phyloP scores from a whole-genome alignment of 306 rosid species.

The Inga laurina region DNA sequence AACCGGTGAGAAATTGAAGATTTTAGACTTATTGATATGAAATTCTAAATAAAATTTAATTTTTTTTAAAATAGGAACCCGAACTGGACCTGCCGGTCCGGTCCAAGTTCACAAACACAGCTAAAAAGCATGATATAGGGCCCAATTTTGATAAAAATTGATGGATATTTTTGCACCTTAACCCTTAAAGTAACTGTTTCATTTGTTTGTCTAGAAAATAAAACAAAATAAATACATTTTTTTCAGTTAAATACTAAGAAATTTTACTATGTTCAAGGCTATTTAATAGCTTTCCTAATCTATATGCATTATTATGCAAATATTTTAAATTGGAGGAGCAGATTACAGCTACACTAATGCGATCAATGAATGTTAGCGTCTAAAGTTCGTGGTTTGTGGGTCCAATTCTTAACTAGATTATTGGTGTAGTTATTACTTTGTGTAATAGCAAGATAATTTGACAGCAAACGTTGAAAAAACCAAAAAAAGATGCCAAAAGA shows the following conservation, averaged over 20 bases:
- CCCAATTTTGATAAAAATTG: too few relatives aligned
- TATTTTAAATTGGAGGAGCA: neutral
- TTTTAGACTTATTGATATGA: too few relatives aligned
- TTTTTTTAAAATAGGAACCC: too few relatives aligned
- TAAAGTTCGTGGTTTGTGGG: neutral
- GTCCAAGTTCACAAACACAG: too few relatives aligned
- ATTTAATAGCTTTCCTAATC: neutral
- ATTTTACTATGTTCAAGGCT: neutral
- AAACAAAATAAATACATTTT: too few relatives aligned
- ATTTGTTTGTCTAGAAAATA: too few relatives aligned
- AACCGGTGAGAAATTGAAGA: too few relatives aligned
- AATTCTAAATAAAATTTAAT: too few relatives aligned
- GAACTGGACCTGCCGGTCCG: too few relatives aligned
- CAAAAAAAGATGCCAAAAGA: slow-evolving; percentile 16
- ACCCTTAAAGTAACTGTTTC: too few relatives aligned
- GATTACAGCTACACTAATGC: neutral
- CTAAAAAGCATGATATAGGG: too few relatives aligned
- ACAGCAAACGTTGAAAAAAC: slow-evolving; percentile 61
- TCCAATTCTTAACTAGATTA: neutral
- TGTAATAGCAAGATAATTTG: slow-evolving; percentile 39
- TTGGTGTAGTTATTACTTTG: slow-evolving; percentile 37
- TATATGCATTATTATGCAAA: neutral
- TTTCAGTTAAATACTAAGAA: neutral
- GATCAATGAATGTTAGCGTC: neutral
- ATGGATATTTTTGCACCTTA: too few relatives aligned